These are phyloP conservation scores for Oryza longistaminata DNA, from an alignment of 176 grass and related monocot genomes.

Conservation along the genomic window DNA sequence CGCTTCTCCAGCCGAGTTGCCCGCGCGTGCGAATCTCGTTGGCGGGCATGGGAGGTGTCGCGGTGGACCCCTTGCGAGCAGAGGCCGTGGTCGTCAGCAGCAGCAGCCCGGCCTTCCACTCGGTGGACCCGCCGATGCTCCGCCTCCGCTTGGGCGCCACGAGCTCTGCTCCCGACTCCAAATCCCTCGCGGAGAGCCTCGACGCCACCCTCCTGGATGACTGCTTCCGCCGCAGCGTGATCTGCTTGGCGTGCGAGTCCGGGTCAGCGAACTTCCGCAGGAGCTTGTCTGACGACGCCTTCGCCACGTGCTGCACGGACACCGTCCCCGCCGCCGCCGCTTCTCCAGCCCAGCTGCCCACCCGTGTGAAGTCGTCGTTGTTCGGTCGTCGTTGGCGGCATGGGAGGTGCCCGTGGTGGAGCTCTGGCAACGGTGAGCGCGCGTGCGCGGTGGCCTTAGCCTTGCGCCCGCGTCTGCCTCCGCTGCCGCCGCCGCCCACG, in stretches of 20 bases:
- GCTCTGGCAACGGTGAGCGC: too few species aligned
- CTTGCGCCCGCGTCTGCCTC: too few species aligned
- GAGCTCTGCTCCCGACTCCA: background rate
- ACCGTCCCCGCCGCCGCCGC: background rate
- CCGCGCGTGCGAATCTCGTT: too few species aligned
- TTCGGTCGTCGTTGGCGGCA: too few species aligned
- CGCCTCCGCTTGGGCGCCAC: constrained; percentile 46
- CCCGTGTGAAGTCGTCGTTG: too few species aligned
- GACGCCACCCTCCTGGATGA: constrained; percentile 71
- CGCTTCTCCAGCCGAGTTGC: too few species aligned
- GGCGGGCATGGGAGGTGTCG: constrained; percentile 17
- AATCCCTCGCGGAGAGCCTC: constrained; percentile 75
- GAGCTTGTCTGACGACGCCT: constrained; percentile 89
- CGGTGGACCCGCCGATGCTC: constrained; percentile 56
- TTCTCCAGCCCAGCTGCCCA: too few species aligned
- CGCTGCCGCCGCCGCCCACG: too few species aligned
- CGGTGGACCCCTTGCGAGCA: constrained; percentile 7
- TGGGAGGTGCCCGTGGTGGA: too few species aligned
- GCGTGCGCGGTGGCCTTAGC: too few species aligned
- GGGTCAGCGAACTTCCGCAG: constrained; percentile 94
- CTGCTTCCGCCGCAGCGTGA: constrained; percentile 53
- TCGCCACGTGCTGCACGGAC: constrained; percentile 75
- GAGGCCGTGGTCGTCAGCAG: constrained; percentile 42
- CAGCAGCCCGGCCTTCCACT: constrained; percentile 76
- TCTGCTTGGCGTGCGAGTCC: constrained; percentile 30